phyloP scores from a whole-genome alignment of 352 stramenopile species.

The Globisporangium okanoganense region DNA sequence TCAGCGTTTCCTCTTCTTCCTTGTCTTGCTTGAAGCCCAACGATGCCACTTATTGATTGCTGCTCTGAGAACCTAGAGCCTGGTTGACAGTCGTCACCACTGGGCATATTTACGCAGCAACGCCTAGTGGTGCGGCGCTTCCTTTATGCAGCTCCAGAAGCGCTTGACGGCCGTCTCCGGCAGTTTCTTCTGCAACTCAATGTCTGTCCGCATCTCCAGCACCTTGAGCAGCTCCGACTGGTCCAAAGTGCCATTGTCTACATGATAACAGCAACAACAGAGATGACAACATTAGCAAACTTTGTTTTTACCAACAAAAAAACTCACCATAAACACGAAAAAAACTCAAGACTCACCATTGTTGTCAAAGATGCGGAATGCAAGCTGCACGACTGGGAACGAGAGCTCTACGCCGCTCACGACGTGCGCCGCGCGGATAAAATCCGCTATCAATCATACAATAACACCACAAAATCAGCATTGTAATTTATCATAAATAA shows the following conservation, averaged over 20 bases:
- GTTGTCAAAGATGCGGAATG: slow-evolving; percentile 71
- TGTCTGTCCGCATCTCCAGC: slow-evolving; percentile 54
- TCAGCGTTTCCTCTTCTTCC: too few relatives aligned
- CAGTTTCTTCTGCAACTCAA: slow-evolving; percentile 39
- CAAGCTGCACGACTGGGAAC: slow-evolving; percentile 64
- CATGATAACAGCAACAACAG: neutral
- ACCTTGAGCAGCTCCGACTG: slow-evolving; percentile 64
- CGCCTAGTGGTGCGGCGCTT: slow-evolving; percentile 8
- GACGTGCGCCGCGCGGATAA: slow-evolving; percentile 60
- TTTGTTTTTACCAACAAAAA: too few relatives aligned
- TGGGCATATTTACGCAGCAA: neutral
- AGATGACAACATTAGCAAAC: neutral
- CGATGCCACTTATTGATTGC: too few relatives aligned
- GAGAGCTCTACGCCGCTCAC: slow-evolving; percentile 65
- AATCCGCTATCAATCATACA: slow-evolving; percentile 31
- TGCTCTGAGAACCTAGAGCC: neutral
- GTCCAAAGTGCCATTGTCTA: slow-evolving; percentile 65
- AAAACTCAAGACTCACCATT: slow-evolving; percentile 34
- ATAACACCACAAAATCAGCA: neutral
- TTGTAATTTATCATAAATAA: too few relatives aligned
- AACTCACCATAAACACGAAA: neutral
- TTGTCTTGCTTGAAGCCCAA: neutral
- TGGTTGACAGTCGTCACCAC: neutral
- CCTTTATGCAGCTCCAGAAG: slow-evolving; percentile 17
- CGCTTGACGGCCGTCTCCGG: slow-evolving; percentile 14